Evolutionary conservation across 345 rosid genomes (phyloP).

Genomic region (Dipteronia dyeriana): DNA sequence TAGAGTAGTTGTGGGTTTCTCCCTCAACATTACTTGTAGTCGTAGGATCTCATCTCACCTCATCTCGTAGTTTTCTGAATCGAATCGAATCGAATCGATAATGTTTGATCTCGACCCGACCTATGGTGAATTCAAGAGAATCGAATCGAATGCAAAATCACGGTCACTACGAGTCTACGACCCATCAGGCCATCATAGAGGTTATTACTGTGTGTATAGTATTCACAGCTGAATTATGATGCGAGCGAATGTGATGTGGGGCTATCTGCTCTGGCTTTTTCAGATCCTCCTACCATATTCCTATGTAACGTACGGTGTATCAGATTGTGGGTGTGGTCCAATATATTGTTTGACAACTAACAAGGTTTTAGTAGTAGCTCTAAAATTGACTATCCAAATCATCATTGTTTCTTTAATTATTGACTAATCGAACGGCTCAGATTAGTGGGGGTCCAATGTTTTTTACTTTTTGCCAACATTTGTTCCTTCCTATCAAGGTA

Average conservation of each 20-base stretch:
- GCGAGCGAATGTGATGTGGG: slow-evolving; percentile 1
- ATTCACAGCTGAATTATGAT: background rate
- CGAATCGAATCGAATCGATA: too few relatives aligned
- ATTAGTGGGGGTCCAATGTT: background rate
- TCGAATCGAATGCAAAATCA: background rate
- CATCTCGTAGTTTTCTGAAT: too few relatives aligned
- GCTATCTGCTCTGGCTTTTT: background rate
- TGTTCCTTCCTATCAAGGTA: background rate
- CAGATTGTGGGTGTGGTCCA: background rate
- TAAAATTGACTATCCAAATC: slow-evolving; percentile 5
- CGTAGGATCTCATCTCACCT: too few relatives aligned
- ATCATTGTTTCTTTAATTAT: background rate
- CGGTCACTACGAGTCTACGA: background rate
- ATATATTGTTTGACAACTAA: background rate
- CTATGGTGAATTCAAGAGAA: background rate
- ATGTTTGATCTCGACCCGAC: background rate
- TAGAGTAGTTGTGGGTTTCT: too few relatives aligned
- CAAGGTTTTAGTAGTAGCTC: background rate
- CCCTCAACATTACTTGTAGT: too few relatives aligned
- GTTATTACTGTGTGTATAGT: background rate
- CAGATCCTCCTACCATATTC: background rate
- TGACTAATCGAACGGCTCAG: background rate
- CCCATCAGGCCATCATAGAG: background rate
- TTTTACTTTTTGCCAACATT: background rate
- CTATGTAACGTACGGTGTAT: background rate